Base-by-base conservation (phyloP, 176 grass and related monocot species). In the Sorghum bicolor region DNA sequence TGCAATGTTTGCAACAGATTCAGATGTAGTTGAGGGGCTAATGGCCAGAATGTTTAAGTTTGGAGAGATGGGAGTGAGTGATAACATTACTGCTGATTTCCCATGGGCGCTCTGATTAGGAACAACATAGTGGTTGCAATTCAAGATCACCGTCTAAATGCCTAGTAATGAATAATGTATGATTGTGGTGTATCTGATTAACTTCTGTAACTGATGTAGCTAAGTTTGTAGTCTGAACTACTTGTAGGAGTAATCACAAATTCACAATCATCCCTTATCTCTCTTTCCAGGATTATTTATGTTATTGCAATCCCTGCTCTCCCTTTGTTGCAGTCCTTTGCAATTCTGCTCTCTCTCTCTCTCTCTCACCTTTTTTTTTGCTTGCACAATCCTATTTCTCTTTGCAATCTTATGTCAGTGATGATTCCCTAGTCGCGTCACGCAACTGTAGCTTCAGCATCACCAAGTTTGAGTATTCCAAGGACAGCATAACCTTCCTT, bases 1-100 rank as follows among this genome's bases (percentile, higher is more conserved):
- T 22, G 85, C 79, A 0, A 86, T 93, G 85, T 93, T 93, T 10
- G 55, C 45, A 0, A 32, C 62, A 4, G 86, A 90, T 47, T 94
- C 86, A 20, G 83, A 84, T 57, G 70, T 64, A 24, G 47, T 29
- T 14, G 86, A 90, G 41, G 77, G 41, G 28, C 52, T 94, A 11
- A 65, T 88, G 69, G 31, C 72, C 25, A 91, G 80, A 75, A 91
- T 94, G 82, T 9, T 88, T 31, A 81, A 68, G 37, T 58, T 80
- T n/a, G 67, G 69, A 78, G 82, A 67, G 37, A 81, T 70, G 66
- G 50, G 50, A 29, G 16, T 58, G 26, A n/a, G 20, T 55, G 67
- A 37, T 16, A 88, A 83, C 26, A 78, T 24, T 1, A 79, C 39
- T 24, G 34, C 38, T 13, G 70, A 44, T 72, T 58, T 85, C 14